phyloP scores from a whole-genome alignment of 148 eudicot species.

The Linanthus parryae region DNA sequence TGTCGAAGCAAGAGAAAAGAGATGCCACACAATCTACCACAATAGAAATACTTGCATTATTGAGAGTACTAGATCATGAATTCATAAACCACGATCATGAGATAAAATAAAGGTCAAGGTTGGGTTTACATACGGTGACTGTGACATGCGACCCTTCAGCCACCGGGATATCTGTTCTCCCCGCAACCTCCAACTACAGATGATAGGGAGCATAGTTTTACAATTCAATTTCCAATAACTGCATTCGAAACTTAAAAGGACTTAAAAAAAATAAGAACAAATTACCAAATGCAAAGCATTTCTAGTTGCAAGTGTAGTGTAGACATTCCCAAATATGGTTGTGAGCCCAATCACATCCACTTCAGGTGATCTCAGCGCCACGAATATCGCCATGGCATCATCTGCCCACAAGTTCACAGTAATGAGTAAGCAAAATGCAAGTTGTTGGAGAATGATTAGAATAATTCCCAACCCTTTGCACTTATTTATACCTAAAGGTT shows the following conservation, averaged over 20 bases:
- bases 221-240: not conserved
- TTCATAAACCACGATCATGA: constrained; percentile 3
- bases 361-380: constrained; percentile 82
- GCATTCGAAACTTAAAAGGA: not conserved
- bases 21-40: no score
- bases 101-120: not conserved
- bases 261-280: not conserved
- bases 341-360: constrained; percentile 92
- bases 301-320: constrained; percentile 87
- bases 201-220: not conserved
- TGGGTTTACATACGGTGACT: constrained; percentile 42
- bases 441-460: no score
- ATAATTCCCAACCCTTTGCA: no score
- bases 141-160: constrained; percentile 96
- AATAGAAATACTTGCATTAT: no score
- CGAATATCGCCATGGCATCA: constrained; percentile 97
- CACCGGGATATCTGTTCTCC: constrained; percentile 84
- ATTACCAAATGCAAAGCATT: constrained; percentile 94
- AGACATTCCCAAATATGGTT: constrained; percentile 86
- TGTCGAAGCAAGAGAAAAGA: no score
- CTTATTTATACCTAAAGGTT: no score
- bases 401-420: no score
- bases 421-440: no score
- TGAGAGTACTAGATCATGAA: no score
- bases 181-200: constrained; percentile 83